A percentile compares a stretch with the other conserved stretches of the same genome.
Conservation (phyloP, 208 protist genomes). For the Acanthamoeba triangularis region DNA sequence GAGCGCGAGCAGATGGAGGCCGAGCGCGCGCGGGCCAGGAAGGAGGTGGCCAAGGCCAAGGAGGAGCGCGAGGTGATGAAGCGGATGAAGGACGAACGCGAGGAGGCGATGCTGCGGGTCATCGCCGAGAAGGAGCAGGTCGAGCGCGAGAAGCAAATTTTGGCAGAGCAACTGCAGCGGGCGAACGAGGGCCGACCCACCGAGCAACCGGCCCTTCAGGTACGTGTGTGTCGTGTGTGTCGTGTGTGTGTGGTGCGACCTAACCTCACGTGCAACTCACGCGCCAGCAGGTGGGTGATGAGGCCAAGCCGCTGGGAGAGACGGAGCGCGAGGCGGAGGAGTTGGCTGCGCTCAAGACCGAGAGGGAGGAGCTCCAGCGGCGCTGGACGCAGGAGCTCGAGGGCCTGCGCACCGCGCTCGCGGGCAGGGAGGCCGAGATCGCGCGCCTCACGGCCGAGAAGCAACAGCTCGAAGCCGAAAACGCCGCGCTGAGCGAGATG, state of each 20-base stretch:
- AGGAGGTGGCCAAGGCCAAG: conserved; percentile 28
- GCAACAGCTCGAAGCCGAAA: conserved; percentile 27
- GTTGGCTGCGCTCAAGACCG: neutral
- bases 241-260: neutral
- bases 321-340: neutral
- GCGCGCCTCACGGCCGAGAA: neutral
- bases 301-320: neutral
- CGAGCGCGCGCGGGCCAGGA: neutral
- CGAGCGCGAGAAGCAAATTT: neutral
- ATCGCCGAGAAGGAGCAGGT: neutral
- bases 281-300: neutral
- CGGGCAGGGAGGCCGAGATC: neutral
- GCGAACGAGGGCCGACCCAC: neutral
- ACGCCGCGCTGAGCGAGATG: conserved; percentile 6
- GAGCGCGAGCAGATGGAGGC: conserved; percentile 4
- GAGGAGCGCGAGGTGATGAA: conserved; percentile 45
- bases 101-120: neutral
- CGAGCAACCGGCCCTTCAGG: neutral
- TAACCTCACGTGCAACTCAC: neutral
- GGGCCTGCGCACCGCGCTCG: neutral
- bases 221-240: neutral
- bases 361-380: neutral
- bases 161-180: neutral
- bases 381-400: neutral
- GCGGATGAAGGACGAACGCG: conserved; percentile 44